These are phyloP conservation scores for Escallonia herrerae DNA, from an alignment of 129 eudicot species.

Conservation along the genomic window DNA sequence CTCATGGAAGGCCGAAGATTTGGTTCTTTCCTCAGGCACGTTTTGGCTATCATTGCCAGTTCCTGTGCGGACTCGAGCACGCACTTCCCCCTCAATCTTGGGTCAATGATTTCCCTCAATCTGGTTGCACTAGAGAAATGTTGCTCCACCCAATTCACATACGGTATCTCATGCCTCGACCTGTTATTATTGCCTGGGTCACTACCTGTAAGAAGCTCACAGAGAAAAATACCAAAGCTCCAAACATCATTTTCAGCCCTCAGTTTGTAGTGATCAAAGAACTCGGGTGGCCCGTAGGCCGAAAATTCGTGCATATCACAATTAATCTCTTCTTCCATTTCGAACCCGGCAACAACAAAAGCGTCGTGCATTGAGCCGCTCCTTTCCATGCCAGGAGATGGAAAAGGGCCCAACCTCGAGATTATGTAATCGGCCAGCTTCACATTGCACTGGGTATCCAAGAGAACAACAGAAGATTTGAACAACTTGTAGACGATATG, in stretches of 20 bases:
- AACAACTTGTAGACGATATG: not conserved
- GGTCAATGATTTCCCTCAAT: not conserved
- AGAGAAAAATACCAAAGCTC: conserved; percentile 1
- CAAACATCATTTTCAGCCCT: not conserved
- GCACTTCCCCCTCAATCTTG: conserved; percentile 1
- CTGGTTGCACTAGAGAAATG: not conserved
- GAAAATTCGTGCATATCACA: not conserved
- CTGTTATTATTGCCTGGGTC: not conserved
- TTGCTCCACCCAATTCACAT: not conserved
- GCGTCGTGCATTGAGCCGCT: no score
- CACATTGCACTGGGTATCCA: not conserved
- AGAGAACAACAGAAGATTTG: not conserved
- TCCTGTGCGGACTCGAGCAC: conserved; percentile 1
- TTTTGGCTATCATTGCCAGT: conserved; percentile 2
- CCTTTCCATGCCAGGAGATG: no score
- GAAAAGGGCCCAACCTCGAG: not conserved
- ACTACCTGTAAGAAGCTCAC: conserved; percentile 1
- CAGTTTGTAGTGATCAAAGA: not conserved
- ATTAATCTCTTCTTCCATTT: not conserved
- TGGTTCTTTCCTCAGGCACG: conserved; percentile 6
- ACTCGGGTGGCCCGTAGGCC: not conserved
- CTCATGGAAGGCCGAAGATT: conserved; percentile 1
- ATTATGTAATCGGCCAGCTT: not conserved
- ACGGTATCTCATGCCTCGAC: not conserved
- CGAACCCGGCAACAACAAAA: no score